Conservation (phyloP, 352 stramenopile species). For the Phytophthora brassicae region DNA sequence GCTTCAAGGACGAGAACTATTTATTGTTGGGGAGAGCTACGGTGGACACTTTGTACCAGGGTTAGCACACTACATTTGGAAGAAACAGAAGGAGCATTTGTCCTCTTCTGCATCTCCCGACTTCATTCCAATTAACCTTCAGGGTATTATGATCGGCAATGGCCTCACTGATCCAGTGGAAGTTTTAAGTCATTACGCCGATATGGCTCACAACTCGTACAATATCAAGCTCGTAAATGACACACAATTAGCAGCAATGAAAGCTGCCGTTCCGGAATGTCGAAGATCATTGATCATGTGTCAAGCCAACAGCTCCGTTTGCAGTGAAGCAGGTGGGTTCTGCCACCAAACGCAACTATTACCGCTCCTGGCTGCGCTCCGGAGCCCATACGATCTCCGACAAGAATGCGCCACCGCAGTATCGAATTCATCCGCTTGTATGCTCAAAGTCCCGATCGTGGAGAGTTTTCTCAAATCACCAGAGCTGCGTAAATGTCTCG, state of each 20-base stretch:
- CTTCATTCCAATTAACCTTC: slow-evolving; percentile 35
- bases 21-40: slow-evolving; percentile 60
- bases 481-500: slow-evolving; percentile 32
- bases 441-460: slow-evolving; percentile 39
- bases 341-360: slow-evolving; percentile 42
- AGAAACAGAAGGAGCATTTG: slow-evolving; percentile 20
- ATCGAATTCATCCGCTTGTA: slow-evolving; percentile 19
- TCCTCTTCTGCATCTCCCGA: background rate
- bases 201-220: slow-evolving; percentile 58
- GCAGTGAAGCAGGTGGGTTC: slow-evolving; percentile 27
- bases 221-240: slow-evolving; percentile 38
- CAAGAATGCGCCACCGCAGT: slow-evolving; percentile 22
- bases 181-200: slow-evolving; percentile 24
- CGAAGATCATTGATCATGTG: slow-evolving; percentile 23
- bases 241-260: slow-evolving; percentile 26
- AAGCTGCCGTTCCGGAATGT: slow-evolving; percentile 22
- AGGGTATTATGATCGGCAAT: slow-evolving; percentile 52
- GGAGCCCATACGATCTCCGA: slow-evolving; percentile 69
- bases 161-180: slow-evolving; percentile 22
- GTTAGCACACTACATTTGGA: slow-evolving; percentile 44
- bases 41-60: slow-evolving; percentile 57
- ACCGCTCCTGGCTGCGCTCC: slow-evolving; percentile 31
- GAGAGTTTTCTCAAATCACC: slow-evolving; percentile 58
- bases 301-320: slow-evolving; percentile 18
- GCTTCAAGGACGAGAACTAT: slow-evolving; percentile 44